A percentile compares a stretch with the other conserved stretches of the same genome.
Conservation (phyloP, 129 eudicot species). For the Deinandra increscens region DNA sequence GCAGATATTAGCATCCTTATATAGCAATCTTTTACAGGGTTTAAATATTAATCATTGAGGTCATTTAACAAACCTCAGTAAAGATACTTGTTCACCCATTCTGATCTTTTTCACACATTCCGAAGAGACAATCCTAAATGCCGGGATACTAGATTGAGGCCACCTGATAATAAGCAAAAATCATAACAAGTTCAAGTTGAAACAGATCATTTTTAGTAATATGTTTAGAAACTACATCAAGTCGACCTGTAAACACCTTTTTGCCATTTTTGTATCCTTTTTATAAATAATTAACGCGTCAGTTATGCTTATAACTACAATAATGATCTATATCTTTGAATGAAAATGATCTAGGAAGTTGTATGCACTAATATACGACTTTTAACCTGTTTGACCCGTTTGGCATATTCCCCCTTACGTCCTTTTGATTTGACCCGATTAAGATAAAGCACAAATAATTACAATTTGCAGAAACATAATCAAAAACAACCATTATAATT, state of each 20-base stretch:
- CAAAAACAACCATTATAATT: background rate
- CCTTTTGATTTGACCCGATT: background rate
- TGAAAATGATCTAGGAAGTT: background rate
- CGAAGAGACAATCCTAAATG: conserved; percentile 59
- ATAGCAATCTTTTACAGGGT: background rate
- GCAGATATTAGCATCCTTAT: conserved; percentile 37
- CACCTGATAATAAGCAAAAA: conserved; percentile 50
- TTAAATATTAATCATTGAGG: background rate
- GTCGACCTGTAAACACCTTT: background rate
- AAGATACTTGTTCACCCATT: conserved; percentile 72
- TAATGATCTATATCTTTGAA: background rate
- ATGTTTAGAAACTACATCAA: background rate
- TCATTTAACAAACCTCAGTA: conserved; percentile 68
- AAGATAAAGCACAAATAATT: background rate
- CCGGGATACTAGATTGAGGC: conserved; percentile 73
- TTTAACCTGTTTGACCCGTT: background rate
- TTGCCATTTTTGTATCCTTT: background rate
- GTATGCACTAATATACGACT: background rate
- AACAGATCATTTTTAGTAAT: background rate
- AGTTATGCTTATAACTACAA: background rate
- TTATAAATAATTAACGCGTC: background rate
- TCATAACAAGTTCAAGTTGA: background rate
- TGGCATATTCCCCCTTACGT: background rate
- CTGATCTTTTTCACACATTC: conserved; percentile 64
- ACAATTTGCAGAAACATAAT: background rate